A percentile compares a stretch with the other conserved stretches of the same genome.
Conservation (phyloP, 495 filamentous ascomycete genomes). For the Aspergillus campestris region DNA sequence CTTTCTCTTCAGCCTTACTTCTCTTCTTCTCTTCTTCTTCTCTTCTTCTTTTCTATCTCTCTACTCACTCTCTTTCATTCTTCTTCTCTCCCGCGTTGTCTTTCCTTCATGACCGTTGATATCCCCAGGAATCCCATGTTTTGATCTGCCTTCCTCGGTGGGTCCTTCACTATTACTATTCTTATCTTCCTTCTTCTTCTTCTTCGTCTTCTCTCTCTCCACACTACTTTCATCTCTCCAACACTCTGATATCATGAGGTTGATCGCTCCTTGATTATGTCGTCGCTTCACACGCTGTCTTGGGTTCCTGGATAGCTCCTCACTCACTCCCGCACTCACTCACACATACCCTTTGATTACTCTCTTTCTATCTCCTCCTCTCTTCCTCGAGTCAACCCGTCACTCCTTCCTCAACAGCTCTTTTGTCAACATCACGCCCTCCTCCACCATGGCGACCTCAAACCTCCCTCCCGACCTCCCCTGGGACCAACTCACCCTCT, state of each 20-base stretch:
- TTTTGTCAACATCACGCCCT: too few species aligned
- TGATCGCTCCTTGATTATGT: too few species aligned
- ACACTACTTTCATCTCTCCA: neutral
- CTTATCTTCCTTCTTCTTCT: slow-evolving; percentile 1
- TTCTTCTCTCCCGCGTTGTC: slow-evolving; percentile 3
- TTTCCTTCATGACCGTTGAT: slow-evolving; percentile 1
- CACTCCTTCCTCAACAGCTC: too few species aligned
- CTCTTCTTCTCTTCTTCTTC: slow-evolving; percentile 8
- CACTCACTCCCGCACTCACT: too few species aligned
- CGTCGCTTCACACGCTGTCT: neutral
- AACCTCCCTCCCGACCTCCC: slow-evolving; percentile 46
- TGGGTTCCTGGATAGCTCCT: neutral
- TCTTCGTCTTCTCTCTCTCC: neutral
- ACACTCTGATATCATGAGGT: too few species aligned
- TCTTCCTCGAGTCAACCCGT: slow-evolving; percentile 5
- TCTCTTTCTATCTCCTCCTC: neutral
- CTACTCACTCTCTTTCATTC: slow-evolving; percentile 4
- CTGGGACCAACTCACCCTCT: slow-evolving; percentile 68
- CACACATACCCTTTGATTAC: slow-evolving; percentile 1
- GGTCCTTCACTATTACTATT: neutral
- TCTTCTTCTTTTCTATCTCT: slow-evolving; percentile 1
- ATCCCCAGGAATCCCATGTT: too few species aligned
- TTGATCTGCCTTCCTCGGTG: neutral
- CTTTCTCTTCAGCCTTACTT: too few species aligned
- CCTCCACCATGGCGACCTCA: slow-evolving; percentile 29